phyloP scores from a whole-genome alignment of 371 early-diverging fungal species.

The Mucor sp. region DNA sequence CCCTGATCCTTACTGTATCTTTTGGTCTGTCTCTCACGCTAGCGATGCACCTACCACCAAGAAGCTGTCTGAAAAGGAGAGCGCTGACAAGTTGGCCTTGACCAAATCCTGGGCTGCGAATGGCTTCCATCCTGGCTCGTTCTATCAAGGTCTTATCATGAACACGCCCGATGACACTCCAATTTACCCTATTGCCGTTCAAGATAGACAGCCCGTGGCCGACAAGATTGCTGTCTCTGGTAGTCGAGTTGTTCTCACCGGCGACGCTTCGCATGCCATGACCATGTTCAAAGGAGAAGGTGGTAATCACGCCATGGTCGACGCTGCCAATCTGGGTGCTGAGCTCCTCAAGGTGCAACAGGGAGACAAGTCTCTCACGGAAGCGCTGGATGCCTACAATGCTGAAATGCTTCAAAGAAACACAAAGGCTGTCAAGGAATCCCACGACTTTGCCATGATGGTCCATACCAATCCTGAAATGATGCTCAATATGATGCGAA shows the following conservation, averaged over 20 bases:
- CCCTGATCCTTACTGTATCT: neutral
- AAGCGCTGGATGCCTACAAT: constrained; percentile 26
- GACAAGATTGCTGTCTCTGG: neutral
- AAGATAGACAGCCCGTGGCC: constrained; percentile 7
- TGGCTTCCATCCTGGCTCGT: neutral
- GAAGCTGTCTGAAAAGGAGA: neutral
- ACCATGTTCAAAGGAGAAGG: constrained; percentile 29
- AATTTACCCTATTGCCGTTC: neutral
- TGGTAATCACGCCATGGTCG: constrained; percentile 42
- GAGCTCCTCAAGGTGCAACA: constrained; percentile 14
- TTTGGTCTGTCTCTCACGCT: neutral
- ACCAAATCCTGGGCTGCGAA: neutral
- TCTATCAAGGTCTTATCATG: neutral
- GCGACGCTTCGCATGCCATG: constrained; percentile 25
- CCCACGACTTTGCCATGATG: constrained; percentile 19
- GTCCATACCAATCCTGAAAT: constrained; percentile 6
- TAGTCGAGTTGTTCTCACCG: constrained; percentile 7
- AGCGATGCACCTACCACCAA: neutral
- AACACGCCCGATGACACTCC: neutral
- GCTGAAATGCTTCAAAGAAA: constrained; percentile 31
- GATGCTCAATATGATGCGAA: neutral
- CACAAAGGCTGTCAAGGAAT: constrained; percentile 24
- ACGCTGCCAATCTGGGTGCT: constrained; percentile 23
- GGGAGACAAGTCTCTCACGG: constrained; percentile 11
- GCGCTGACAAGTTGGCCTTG: neutral